Evolutionary conservation across 75 land plant species (phyloP).

Genomic region (Selaginella moellendorffii): DNA sequence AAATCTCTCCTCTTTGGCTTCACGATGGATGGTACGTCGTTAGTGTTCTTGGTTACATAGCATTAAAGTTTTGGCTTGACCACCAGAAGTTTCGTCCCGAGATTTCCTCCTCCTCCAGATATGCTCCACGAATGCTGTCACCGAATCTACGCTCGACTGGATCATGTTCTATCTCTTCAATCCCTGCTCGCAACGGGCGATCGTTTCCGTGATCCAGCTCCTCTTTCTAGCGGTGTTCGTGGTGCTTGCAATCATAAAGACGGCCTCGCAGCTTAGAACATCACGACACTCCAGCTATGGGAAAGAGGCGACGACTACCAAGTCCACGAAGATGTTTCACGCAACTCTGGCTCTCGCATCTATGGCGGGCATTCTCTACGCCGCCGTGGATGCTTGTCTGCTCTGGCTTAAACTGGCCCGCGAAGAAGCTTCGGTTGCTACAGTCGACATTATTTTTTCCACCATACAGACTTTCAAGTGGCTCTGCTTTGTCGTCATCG

Average conservation of each 20-base stretch:
- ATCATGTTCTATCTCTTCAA: too few relatives aligned
- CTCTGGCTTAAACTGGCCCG: neutral
- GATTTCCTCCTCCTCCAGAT: too few relatives aligned
- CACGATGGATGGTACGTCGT: too few relatives aligned
- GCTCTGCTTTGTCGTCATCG: neutral
- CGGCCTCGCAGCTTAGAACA: neutral
- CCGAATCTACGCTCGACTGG: too few relatives aligned
- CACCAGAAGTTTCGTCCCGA: too few relatives aligned
- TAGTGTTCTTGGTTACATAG: too few relatives aligned
- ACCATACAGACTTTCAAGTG: neutral
- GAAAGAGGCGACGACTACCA: neutral
- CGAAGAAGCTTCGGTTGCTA: too few relatives aligned
- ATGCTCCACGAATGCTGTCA: too few relatives aligned
- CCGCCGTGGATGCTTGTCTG: neutral
- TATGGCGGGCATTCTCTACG: neutral
- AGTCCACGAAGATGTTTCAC: neutral
- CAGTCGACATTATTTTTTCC: neutral
- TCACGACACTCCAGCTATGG: neutral
- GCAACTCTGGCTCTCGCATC: neutral
- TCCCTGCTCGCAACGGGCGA: conserved; percentile 10
- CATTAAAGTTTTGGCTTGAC: too few relatives aligned
- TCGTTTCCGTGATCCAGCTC: neutral
- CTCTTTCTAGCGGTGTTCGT: conserved; percentile 2
- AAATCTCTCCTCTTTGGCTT: too few relatives aligned
- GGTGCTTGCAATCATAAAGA: neutral